Conservation (phyloP, 352 stramenopile species). For the Phytophthora pini region DNA sequence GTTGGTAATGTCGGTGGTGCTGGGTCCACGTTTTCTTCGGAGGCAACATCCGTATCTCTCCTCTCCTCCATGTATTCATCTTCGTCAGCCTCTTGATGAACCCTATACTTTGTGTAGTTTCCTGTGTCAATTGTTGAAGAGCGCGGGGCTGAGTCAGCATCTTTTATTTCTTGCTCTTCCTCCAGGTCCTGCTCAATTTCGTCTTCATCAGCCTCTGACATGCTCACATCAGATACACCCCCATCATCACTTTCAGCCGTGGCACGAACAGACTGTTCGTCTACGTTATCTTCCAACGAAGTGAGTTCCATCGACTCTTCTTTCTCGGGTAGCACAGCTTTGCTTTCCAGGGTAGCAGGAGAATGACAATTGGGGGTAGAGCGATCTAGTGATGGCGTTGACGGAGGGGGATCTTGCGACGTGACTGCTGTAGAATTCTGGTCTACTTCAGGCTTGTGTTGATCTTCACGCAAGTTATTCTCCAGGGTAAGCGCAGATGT, state of each 20-base stretch:
- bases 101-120: slow-evolving; percentile 55
- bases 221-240: slow-evolving; percentile 23
- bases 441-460: slow-evolving; percentile 1
- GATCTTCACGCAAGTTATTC: neutral
- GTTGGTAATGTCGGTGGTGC: neutral
- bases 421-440: neutral
- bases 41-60: slow-evolving; percentile 1
- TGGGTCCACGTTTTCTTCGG: neutral
- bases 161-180: slow-evolving; percentile 15
- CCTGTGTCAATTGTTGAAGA: slow-evolving; percentile 59
- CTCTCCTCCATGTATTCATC: slow-evolving; percentile 17
- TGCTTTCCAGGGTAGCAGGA: neutral
- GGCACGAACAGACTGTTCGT: slow-evolving; percentile 7
- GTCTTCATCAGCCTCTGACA: slow-evolving; percentile 23
- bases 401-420: neutral
- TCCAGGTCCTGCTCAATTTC: slow-evolving; percentile 14
- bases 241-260: slow-evolving; percentile 19
- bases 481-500: neutral
- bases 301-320: neutral
- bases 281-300: neutral
- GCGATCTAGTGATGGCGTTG: neutral
- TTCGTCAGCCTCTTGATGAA: slow-evolving; percentile 27
- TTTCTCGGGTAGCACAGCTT: neutral
- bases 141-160: slow-evolving; percentile 12
- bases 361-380: neutral